Base-by-base conservation (phyloP, 2,329 filamentous ascomycete genomes). In the Talaromyces verruculosus region DNA sequence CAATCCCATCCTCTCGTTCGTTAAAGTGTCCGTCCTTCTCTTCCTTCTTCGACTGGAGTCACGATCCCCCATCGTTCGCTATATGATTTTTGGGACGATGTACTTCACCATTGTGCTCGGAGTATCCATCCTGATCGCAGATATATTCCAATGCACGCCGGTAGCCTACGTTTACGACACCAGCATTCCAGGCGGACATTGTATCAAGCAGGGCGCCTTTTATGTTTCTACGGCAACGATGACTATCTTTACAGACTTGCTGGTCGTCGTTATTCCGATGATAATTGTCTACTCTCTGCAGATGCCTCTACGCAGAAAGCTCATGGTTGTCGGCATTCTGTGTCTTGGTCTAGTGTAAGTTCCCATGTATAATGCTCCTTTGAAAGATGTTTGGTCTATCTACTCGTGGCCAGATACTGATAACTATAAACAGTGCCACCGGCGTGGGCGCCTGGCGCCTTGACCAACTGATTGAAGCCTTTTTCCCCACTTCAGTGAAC, bases 81-180 rank as follows among this genome's bases (percentile, higher is more conserved):
- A 53, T 58, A 61, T 73, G 17, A 64, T 59, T 19, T 57, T 73
- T 13, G 71, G 72, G 15, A 37, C 68, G 15, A 57, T 62, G 1
- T 57, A 57, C 33, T 68, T 73, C 4, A 72, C 73, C 28, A 8
- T 73, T n/a, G 30, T 8, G n/a, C 53, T 57, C 33, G 33, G n/a
- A 37, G 60, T 71, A 5, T 69, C 72, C 4, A 64, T 74, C 2
- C 62, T 75, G 3, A 69, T 75, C 28, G 30, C 53, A 17, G 72
- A 74, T 33, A 70, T 74, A n/a, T 76, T 76, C 41, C 74, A 75
- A 67, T 77, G 74, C 66, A 60, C 39, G 0, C 74, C 74, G 4
- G 66, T 76, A 10, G 62, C 65, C 15, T 71, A 71, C 19, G 65
- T 74, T 30, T 77, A 57, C 30, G 63, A 65, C 19, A 15, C 35